Evolutionary conservation across 768 basidiomycete species (phyloP), one percentile per base, ranked within the genome.

Genomic region (Candolleomyces aberdarensis): DNA sequence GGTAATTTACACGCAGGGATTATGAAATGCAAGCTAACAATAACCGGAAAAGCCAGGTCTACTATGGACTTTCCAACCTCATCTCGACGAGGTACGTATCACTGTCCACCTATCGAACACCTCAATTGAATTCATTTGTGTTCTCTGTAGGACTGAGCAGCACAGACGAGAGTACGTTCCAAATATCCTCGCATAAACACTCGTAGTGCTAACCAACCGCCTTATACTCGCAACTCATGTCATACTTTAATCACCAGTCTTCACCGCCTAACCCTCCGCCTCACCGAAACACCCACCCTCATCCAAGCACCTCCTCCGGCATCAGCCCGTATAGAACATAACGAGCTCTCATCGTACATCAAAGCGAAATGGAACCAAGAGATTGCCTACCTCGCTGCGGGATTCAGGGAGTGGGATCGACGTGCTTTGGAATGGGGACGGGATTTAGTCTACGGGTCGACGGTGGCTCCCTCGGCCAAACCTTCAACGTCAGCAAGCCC

Each of bases 11-110:
- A 48, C 29, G 46, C 13, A 17, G 13, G 9, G 43, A 17, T 26
- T 26, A 14, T 11, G 47, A 39, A 22, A 58, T 46, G 9, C 22
- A 48, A 46, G 22, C 43, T 29, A 55, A 41, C 26, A 22, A 32
- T 11, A 58, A 22, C 29, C 10, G 15, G 15, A 31, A 54, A 54
- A 54, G 52, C 11, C 63, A 86, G 87, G 77, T 88, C 5, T 89
- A 89, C 72, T 89, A 89, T 70, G 87, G 86, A 22, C 86, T 89
- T 68, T 88, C 87, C 3, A 84, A 80, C 66, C 67, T 87, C 70
- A 86, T 89, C 52, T 79, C 83, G 53, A 80, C 81, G 49, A 78
- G 79, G 87, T 85, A 47, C 47, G 51, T 59, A 49, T 29, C 22
- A 26, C 54, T 26, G 19, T 40, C 55, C 17, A 51, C 31, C 47